Conservation (phyloP, 2,329 filamentous ascomycete species). For the Claviceps capensis region DNA sequence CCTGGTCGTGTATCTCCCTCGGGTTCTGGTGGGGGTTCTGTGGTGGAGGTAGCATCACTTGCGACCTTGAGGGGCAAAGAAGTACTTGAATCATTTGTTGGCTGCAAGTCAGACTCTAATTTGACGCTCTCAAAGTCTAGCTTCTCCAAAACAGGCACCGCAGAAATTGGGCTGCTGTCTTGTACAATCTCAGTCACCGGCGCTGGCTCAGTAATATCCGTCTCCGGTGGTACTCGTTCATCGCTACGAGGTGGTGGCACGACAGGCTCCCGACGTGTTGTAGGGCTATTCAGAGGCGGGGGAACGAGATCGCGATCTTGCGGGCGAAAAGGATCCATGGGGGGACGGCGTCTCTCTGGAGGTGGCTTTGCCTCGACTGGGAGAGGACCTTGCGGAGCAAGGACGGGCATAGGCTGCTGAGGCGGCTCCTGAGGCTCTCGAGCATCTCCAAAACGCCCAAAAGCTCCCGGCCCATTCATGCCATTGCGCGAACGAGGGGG, state of each 20-base stretch:
- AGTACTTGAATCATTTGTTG: conserved; percentile 9
- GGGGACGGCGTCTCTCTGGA: conserved; percentile 51
- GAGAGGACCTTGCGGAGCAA: background rate
- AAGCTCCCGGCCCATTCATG: conserved; percentile 24
- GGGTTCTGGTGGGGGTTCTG: conserved; percentile 10
- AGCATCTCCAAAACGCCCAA: conserved; percentile 22
- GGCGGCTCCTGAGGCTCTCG: conserved; percentile 9
- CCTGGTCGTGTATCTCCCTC: conserved; percentile 49
- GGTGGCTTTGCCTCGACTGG: conserved; percentile 28
- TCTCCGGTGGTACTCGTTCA: conserved; percentile 32
- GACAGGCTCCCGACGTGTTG: conserved; percentile 28
- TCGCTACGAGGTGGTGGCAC: conserved; percentile 38
- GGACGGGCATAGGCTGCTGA: conserved; percentile 5
- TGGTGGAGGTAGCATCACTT: conserved; percentile 12
- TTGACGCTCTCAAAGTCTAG: conserved; percentile 5
- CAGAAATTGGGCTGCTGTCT: conserved; percentile 15
- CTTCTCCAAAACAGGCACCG: conserved; percentile 10
- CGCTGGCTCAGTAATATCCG: conserved; percentile 20
- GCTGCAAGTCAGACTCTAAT: conserved; percentile 2
- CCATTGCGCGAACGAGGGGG: conserved; percentile 41
- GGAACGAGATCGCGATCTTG: conserved; percentile 43
- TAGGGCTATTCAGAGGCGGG: conserved; percentile 41
- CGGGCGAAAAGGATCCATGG: conserved; percentile 47
- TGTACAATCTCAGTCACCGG: conserved; percentile 3
- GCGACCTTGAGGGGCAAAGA: conserved; percentile 15